Base-by-base conservation (phyloP, 164 flowering plant species). In the Vitis amurensis region DNA sequence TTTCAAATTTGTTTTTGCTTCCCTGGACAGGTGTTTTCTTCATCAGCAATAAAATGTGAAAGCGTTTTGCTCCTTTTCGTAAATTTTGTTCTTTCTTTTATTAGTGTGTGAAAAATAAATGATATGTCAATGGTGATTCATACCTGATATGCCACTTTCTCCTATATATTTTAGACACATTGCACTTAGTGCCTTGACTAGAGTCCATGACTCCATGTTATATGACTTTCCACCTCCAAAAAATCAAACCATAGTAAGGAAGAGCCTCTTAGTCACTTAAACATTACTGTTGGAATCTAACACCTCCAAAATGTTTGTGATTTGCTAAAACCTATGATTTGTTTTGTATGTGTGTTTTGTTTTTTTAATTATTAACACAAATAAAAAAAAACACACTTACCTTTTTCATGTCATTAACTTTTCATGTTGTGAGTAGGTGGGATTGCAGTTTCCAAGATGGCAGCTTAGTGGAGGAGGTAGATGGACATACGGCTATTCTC, bases 381-480 rank as follows among this genome's bases (percentile, higher is more conserved):
- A 37, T 37, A 37, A 37, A 37, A 37, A 23, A 23, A 23, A 1
- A 23, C 44, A 37, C 44, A 37, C 4, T 37, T 37, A 37, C 1
- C 7, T 37, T 37, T 37, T 37, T 6, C 44, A 44, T 61, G 16
- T 68, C 47, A 44, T 37, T 50, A 7, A 47, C 60, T 68, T 66
- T 67, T 60, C 3, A 30, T 76, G 16, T 59, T 51, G 61, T 74
- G 30, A 77, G 80, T 79, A 96, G 99, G 87, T 96, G 99, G 99
- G 99, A 96, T 79, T 88, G 93, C 80, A 88, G 94, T 74, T 96
- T 96, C 79, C 97, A 92, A 73, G 75, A 87, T 81, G 99, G 99
- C 64, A 92, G 98, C 77, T 86, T 96, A 81, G 99, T 96, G 67
- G 97, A 96, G 86, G 99, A 96, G 83, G 98, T 96, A 53, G 99